Evolutionary conservation across 2,329 filamentous ascomycete genomes (phyloP).

Genomic region (Emydomyces testavorans): DNA sequence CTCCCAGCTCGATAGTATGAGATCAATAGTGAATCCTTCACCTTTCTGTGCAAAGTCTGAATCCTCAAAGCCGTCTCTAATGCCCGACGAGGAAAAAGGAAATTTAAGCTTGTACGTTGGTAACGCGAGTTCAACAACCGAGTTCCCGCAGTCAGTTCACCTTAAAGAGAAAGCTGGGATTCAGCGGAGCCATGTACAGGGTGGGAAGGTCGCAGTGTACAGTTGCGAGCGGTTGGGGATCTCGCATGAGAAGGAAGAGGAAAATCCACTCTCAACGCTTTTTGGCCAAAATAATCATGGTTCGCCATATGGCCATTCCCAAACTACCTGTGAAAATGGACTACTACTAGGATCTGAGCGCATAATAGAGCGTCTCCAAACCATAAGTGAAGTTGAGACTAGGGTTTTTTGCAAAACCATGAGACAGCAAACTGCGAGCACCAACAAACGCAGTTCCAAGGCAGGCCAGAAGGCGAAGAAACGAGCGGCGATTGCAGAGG

Average conservation of each 20-base stretch:
- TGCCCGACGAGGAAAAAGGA: too few species aligned
- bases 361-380: conserved; percentile 5
- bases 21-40: not conserved
- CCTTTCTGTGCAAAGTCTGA: not conserved
- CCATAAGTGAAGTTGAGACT: conserved; percentile 17
- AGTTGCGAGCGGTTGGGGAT: not conserved
- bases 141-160: too few species aligned
- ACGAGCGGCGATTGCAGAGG: conserved; percentile 24
- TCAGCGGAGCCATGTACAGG: too few species aligned
- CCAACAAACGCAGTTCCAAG: conserved; percentile 17
- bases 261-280: not conserved
- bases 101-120: too few species aligned
- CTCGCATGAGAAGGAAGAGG: not conserved
- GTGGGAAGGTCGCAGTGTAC: too few species aligned
- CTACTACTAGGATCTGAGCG: not conserved
- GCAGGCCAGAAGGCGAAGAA: conserved; percentile 18
- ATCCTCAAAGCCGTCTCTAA: too few species aligned
- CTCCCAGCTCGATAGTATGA: not conserved
- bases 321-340: not conserved
- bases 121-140: too few species aligned
- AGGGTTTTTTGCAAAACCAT: conserved; percentile 24
- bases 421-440: conserved; percentile 22
- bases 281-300: not conserved
- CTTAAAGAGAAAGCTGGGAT: too few species aligned
- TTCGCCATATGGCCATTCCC: too few species aligned